phyloP scores from a whole-genome alignment of 2,329 filamentous ascomycete genomes.

The Colletotrichum chlorophyti region DNA sequence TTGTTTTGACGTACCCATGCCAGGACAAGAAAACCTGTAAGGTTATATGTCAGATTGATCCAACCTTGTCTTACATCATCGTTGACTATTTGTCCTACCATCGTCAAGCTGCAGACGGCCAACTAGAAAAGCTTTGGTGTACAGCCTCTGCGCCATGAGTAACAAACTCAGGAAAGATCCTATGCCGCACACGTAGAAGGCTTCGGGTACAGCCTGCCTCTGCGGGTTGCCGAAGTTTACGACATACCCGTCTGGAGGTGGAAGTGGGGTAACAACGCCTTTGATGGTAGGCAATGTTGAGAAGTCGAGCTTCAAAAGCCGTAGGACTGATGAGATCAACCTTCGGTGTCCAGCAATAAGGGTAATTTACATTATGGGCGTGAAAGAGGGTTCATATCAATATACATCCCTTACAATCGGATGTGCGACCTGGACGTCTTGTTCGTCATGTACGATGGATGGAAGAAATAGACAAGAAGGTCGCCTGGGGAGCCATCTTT shows the following conservation, averaged over 20 bases:
- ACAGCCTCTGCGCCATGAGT: conserved; percentile 37
- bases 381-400: too few relatives aligned
- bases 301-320: too few relatives aligned
- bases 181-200: conserved; percentile 33
- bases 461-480: too few relatives aligned
- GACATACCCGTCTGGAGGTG: conserved; percentile 39
- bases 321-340: too few relatives aligned
- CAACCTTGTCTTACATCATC: too few relatives aligned
- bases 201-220: conserved; percentile 31
- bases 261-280: conserved; percentile 34
- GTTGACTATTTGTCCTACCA: too few relatives aligned
- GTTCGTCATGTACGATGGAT: too few relatives aligned
- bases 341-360: too few relatives aligned
- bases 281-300: conserved; percentile 29
- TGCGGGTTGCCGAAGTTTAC: conserved; percentile 42
- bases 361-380: too few relatives aligned
- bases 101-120: conserved; percentile 29
- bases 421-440: too few relatives aligned
- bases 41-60: neutral
- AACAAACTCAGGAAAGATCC: conserved; percentile 37
- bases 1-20: neutral
- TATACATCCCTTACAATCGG: too few relatives aligned
- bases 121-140: conserved; percentile 29
- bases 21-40: neutral
- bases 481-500: too few relatives aligned